These are phyloP conservation scores for Cutaneotrichosporon cavernicola DNA, from an alignment of 1,284 basidiomycete species.

Conservation along the genomic window DNA sequence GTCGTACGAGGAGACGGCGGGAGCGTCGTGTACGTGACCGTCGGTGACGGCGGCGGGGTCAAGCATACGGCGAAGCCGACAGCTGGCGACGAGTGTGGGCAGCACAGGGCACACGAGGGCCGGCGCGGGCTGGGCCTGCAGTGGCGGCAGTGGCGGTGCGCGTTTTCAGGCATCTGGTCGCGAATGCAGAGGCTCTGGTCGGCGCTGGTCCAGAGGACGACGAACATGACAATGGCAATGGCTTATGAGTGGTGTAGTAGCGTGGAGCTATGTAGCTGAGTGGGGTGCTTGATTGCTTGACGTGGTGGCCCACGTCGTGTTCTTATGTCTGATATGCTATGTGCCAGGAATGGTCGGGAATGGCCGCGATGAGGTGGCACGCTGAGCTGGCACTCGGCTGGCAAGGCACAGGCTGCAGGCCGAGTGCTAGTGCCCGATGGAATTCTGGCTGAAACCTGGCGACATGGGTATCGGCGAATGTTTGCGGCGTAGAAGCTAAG, in stretches of 20 bases:
- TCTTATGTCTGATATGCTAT: not conserved
- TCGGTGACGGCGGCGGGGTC: not conserved
- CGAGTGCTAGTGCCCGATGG: not conserved
- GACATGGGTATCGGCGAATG: not conserved
- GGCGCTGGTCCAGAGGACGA: slow-evolving; percentile 1
- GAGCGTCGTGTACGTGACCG: not conserved
- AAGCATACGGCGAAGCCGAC: not conserved
- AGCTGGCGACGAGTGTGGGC: not conserved
- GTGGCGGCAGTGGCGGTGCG: not conserved
- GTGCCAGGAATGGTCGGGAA: not conserved
- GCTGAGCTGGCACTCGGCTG: not conserved
- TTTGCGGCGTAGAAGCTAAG: not conserved
- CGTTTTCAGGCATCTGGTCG: not conserved
- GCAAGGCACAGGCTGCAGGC: not conserved
- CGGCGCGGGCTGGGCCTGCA: slow-evolving; percentile 1
- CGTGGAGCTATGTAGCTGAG: not conserved
- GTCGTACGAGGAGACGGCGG: not conserved
- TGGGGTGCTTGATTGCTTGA: not conserved
- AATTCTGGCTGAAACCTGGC: too few species aligned
- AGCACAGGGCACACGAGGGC: not conserved
- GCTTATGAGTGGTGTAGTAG: not conserved
- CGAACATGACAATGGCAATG: not conserved
- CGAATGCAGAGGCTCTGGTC: not conserved
- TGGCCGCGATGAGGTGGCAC: not conserved
- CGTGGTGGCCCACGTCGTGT: not conserved